Conservation (phyloP, 1,284 basidiomycete species). For the Fomes fomentarius region DNA sequence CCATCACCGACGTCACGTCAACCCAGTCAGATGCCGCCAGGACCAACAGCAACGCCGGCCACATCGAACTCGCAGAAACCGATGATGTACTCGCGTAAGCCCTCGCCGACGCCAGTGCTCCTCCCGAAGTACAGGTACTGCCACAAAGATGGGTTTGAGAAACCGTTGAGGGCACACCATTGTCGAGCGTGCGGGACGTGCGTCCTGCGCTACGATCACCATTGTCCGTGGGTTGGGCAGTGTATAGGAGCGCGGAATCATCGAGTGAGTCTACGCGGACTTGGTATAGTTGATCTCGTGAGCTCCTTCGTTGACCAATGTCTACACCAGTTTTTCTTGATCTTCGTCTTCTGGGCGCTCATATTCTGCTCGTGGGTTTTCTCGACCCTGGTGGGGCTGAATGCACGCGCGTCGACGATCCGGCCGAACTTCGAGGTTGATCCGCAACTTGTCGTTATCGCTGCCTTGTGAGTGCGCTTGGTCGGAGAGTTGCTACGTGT, state of each 20-base stretch:
- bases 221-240: conserved; percentile 83
- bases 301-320: too few species aligned
- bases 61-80: conserved; percentile 17
- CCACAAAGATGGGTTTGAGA: conserved; percentile 55
- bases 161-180: conserved; percentile 76
- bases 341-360: conserved; percentile 65
- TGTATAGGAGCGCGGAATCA: conserved; percentile 85
- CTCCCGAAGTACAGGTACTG: conserved; percentile 65
- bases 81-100: conserved; percentile 40
- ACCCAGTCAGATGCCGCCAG: neutral
- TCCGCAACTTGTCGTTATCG: conserved; percentile 65
- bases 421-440: conserved; percentile 45
- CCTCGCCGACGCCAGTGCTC: conserved; percentile 51
- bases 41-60: conserved; percentile 11
- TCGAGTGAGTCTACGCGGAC: too few species aligned
- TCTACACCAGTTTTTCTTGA: conserved; percentile 66
- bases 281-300: too few species aligned
- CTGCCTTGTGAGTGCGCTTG: conserved; percentile 63
- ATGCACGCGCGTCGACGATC: conserved; percentile 33
- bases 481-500: too few species aligned
- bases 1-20: neutral
- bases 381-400: conserved; percentile 54
- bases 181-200: conserved; percentile 78
- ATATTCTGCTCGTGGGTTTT: conserved; percentile 65
- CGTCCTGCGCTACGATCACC: conserved; percentile 77